These are phyloP conservation scores for Vitis riparia DNA, from an alignment of 164 flowering plant genomes.

Conservation along the genomic window DNA sequence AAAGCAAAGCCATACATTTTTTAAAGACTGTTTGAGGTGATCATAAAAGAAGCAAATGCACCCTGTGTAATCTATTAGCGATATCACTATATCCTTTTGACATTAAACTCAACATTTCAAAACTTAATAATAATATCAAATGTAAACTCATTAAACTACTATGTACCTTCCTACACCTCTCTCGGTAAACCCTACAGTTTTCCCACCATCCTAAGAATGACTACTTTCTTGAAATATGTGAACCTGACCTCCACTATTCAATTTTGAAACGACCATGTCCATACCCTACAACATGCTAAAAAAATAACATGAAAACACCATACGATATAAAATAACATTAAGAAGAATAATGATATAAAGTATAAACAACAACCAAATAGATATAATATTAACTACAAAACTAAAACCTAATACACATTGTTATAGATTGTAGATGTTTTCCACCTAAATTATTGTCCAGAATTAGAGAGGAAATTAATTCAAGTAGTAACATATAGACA, in stretches of 20 bases:
- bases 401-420: too few species aligned
- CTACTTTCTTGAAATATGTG: constrained; percentile 98
- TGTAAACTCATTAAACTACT: background rate
- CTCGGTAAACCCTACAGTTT: constrained; percentile 73
- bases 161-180: constrained; percentile 91
- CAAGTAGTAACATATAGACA: too few species aligned
- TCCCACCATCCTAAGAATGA: constrained; percentile 98
- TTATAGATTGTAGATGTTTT: too few species aligned
- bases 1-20: background rate
- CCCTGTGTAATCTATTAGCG: background rate
- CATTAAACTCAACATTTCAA: background rate
- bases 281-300: constrained; percentile 56
- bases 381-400: too few species aligned
- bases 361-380: too few species aligned
- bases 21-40: background rate
- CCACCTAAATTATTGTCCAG: too few species aligned
- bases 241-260: constrained; percentile 92
- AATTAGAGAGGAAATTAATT: too few species aligned
- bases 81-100: background rate
- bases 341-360: too few species aligned
- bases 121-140: background rate
- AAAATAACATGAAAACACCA: background rate
- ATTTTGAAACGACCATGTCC: constrained; percentile 85
- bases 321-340: background rate
- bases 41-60: background rate